Base-by-base conservation (phyloP, 169 alveolate species). In the Plasmodium vinckei region DNA sequence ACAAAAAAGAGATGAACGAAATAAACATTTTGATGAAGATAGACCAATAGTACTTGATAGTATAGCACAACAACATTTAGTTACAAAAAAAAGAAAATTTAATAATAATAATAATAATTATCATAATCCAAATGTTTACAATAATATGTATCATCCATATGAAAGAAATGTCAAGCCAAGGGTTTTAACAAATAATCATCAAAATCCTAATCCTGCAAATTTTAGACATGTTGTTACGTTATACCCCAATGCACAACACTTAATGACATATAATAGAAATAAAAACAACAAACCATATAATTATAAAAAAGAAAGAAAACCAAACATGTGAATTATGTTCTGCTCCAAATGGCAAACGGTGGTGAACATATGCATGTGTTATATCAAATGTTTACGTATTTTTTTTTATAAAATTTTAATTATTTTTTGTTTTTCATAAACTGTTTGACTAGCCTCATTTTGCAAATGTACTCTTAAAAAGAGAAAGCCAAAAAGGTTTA, bases 1-100 rank as follows among this genome's bases (percentile, higher is more conserved):
- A 44, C 96, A 93, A 67, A 92, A 94, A 92, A 87, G 96, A 56
- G 96, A 93, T 56, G 96, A 77, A 68, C 19, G 88, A 46, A 77
- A 42, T 64, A 77, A 77, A 47, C 65, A 57, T 68, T 77, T 51
- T 64, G 88, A 77, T 68, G 88, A 77, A 59, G 88, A 77, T 51
- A 65, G 88, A 64, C 88, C 88, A 42, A 33, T 44, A 63, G 77
- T 77, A 1, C 57, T 77, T 9, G 88, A 77, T 49, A 67, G 61
- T 13, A 51, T 77, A 63, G 88, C n/a, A 12, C 69, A 63, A 19
- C 19, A 51, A 7, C 27, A 49, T 63, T 71, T 71, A 9, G 61
- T 64, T 63, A 46, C 59, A 13, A 77, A 77, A 77, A 77, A 77
- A 56, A 77, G 88, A 27, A 77, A 77, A 56, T 46, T 47, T 64